These are phyloP conservation scores for Ceratocystis diversiconidia DNA, from an alignment of 2,329 filamentous ascomycete species.

Conservation along the genomic window DNA sequence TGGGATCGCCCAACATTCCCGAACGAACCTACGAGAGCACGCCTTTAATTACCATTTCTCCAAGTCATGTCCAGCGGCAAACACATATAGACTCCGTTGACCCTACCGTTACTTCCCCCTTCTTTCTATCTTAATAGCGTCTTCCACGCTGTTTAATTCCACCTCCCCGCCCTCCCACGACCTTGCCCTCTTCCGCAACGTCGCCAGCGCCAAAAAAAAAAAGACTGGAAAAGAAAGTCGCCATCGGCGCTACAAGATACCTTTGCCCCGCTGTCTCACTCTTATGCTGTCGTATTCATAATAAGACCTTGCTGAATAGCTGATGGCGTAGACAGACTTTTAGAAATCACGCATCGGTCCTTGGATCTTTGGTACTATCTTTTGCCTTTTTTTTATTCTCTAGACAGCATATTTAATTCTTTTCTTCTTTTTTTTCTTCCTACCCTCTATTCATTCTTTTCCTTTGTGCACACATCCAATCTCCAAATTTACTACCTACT, in stretches of 20 bases:
- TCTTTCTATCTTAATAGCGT: background rate
- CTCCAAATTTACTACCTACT: background rate
- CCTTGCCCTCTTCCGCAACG: background rate
- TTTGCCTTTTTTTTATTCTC: slow-evolving; percentile 4
- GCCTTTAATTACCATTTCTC: background rate
- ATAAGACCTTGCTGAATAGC: background rate
- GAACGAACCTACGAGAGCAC: background rate
- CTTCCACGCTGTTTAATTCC: background rate
- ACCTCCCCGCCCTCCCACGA: background rate
- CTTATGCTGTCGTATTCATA: background rate
- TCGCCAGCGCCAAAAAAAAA: background rate
- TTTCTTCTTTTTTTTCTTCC: slow-evolving; percentile 6
- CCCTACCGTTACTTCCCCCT: background rate
- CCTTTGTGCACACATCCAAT: slow-evolving; percentile 10
- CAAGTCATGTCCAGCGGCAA: background rate
- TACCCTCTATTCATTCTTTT: slow-evolving; percentile 11
- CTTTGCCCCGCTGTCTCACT: slow-evolving; percentile 1
- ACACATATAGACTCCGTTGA: background rate
- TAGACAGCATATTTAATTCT: slow-evolving; percentile 10
- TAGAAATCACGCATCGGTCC: slow-evolving; percentile 3
- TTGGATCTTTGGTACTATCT: background rate
- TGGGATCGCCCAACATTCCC: background rate
- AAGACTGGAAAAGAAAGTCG: background rate
- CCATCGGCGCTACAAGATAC: background rate
- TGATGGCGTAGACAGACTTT: background rate